Percentiles rank a stretch among this genome's conserved stretches.
Evolutionary conservation across 2,329 filamentous ascomycete species (phyloP).

Genomic region (Ophiostoma himal-ulmi): DNA sequence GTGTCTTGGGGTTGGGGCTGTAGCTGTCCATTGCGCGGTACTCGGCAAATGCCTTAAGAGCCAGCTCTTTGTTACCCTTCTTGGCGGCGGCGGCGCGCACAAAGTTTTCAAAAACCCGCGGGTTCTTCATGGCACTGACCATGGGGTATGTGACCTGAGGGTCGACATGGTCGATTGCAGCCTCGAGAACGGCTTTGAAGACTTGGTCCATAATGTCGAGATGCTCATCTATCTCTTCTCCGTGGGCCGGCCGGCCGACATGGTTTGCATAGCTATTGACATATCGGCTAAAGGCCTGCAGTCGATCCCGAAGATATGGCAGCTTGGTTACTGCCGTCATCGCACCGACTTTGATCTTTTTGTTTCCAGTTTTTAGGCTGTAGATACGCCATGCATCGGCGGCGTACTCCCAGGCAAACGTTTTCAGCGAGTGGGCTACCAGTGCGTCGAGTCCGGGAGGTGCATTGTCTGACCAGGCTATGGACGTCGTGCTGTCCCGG

Average conservation of each 20-base stretch:
- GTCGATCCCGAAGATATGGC: neutral
- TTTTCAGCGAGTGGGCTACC: constrained; percentile 38
- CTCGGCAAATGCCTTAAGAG: constrained; percentile 41
- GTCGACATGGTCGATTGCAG: constrained; percentile 21
- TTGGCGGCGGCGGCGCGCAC: constrained; percentile 34
- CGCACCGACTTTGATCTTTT: constrained; percentile 5
- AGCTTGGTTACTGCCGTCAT: constrained; percentile 35
- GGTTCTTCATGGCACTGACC: constrained; percentile 38
- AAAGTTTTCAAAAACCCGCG: constrained; percentile 41
- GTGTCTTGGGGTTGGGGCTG: constrained; percentile 35
- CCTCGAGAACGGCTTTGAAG: constrained; percentile 21
- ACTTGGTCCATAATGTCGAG: neutral
- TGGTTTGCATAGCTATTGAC: neutral
- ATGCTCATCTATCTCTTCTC: neutral
- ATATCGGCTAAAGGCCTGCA: constrained; percentile 2
- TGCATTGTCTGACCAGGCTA: neutral
- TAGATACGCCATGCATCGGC: constrained; percentile 38
- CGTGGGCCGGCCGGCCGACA: neutral
- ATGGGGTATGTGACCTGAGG: constrained; percentile 34
- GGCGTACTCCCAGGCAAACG: constrained; percentile 35
- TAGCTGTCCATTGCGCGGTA: constrained; percentile 41
- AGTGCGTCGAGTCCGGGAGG: constrained; percentile 41
- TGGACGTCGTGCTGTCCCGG: constrained; percentile 30
- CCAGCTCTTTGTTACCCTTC: constrained; percentile 30
- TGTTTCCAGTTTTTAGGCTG: constrained; percentile 16